Evolutionary conservation across 2,329 filamentous ascomycete species (phyloP), one percentile per base, ranked within the genome.

Genomic region (Claviceps sp.): DNA sequence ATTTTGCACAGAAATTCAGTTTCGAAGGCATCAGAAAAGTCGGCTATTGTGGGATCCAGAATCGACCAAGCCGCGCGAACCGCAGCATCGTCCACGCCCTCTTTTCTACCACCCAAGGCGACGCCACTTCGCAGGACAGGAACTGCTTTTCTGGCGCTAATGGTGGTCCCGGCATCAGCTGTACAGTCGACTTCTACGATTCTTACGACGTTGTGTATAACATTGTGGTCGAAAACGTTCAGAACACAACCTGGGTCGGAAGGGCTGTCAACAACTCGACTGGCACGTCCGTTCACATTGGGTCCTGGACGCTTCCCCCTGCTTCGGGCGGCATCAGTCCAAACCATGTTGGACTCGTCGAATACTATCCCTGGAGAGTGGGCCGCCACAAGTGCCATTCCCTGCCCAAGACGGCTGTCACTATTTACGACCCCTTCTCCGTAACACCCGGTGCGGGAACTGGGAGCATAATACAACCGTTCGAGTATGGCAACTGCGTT

Each of bases 1-100:
- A 59, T 53, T 61, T 57, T 51, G 60, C 59, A 5, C 55, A 61
- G 51, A 56, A 59, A 41, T 61, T 54, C 50, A 39, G 42, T 22
- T 59, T 61, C 30, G 4, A 53, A 2, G 50, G 48, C 40, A 22
- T 54, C 42, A 24, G 13, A 5, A 22, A 43, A 22, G 41, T 43
- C 5, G 10, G 11, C 19, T 43, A 43, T 14, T 43, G 41, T 13
- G 41, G 41, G 10, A 43, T 43, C 19, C 41, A 43, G 41, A 43
- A 43, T 22, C 41, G 41, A 13, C 41, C 41, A 19, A 24, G 14
- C 41, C 26, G 8, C 8, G 10, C 13, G 19, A 22, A 22, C 41
- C 19, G 14, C 14, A 43, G 41, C 41, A 24, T 43, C 41, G 41
- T 43, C 11, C 41, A 43, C 4, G 41, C 41, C 19, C 17, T 43